phyloP scores from a whole-genome alignment of 257 asterid species.

The Solanum paucissectum region DNA sequence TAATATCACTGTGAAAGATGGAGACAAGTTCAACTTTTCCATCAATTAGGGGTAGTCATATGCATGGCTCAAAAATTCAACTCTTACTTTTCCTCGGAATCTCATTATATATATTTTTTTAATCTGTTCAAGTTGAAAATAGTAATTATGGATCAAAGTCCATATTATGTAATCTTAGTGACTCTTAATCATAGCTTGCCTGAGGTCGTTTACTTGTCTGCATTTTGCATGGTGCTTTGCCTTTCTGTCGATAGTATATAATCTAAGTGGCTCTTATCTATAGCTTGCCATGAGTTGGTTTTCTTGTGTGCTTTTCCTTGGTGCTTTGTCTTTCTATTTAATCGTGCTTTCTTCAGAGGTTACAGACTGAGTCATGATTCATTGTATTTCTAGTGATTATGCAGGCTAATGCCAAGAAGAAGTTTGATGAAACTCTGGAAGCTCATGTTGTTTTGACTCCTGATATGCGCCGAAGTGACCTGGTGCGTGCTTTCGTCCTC shows the following conservation, averaged over 20 bases:
- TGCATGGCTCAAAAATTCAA: not conserved
- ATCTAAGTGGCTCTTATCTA: not conserved
- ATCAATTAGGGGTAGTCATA: not conserved
- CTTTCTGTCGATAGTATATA: not conserved
- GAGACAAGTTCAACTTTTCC: not conserved
- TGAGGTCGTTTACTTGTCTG: not conserved
- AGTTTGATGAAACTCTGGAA: slow-evolving; percentile 83
- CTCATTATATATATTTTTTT: not conserved
- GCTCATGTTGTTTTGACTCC: slow-evolving; percentile 87
- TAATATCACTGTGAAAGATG: not conserved
- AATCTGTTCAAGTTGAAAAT: not conserved
- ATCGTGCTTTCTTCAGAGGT: not conserved
- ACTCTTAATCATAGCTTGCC: not conserved
- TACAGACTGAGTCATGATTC: slow-evolving; percentile 9
- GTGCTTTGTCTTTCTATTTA: not conserved
- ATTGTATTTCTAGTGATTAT: slow-evolving; percentile 31
- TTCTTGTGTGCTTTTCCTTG: not conserved
- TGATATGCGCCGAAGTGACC: slow-evolving; percentile 85
- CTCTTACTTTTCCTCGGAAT: not conserved
- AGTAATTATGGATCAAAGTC: not conserved
- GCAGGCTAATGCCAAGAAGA: slow-evolving; percentile 63
- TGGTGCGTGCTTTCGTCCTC: slow-evolving; percentile 39
- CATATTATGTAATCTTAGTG: not conserved
- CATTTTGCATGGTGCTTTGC: not conserved
- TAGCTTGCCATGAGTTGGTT: not conserved